Evolutionary conservation across 2,329 filamentous ascomycete genomes (phyloP), one percentile per base, ranked within the genome.

Genomic region (Dothidotthia symphoricarpi): DNA sequence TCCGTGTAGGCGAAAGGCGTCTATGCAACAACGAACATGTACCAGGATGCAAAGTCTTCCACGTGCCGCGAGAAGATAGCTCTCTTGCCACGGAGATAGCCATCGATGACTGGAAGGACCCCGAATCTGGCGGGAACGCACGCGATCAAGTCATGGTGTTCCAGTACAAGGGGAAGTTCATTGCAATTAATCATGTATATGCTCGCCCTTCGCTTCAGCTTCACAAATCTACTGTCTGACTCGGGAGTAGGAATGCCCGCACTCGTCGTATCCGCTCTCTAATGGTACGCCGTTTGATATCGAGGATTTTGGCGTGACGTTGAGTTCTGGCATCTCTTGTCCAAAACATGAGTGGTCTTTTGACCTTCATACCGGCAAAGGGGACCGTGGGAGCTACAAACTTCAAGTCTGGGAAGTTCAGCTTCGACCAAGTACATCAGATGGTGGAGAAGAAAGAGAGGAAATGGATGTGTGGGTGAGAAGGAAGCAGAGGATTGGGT

Each of bases 261-360:
- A 87, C 50, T 80, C 77, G 1, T 76, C 81, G 0, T 86, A 77
- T 40, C 82, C 83, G 0, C 71, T 87, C 1, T 84, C 81, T 0
- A 73, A 77, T 28, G 82, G 80, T 0, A 75, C 66, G 0, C 70
- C 81, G 0, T 86, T 85, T 41, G 83, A 87, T 36, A 86, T 87
- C 51, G 83, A 87, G 49, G 83, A 87, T 43, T 87, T 86, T 56
- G 83, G 83, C 0, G 67, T 84, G 2, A 70, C 75, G 4, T 60
- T 84, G 6, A 83, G 80, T 37, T 74, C 79, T 0, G 83, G 82
- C 0, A 66, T 87, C 3, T 76, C 73, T 0, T 87, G 83, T 58
- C 81, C 82, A 0, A 85, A 85, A 46, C 83, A 86, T 45, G 78
- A 72, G 4, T 87, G 83, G 83, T 82, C 81, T 0, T 87, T 86